Evolutionary conservation across 495 filamentous ascomycete species (phyloP).

Genomic region (Aspergillus diversus): DNA sequence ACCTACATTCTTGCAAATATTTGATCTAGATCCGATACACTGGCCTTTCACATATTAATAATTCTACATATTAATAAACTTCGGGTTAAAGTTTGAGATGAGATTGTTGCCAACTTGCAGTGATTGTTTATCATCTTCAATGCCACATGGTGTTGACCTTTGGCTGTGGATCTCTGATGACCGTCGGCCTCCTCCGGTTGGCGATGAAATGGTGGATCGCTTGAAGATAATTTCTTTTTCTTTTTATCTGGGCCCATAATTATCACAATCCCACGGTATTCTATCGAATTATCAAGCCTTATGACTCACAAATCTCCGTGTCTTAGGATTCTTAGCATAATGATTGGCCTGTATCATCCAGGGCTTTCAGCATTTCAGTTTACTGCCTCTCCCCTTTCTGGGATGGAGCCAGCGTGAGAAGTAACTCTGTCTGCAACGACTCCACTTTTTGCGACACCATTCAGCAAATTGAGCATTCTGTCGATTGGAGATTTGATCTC

Average conservation of each 20-base stretch:
- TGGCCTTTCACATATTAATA: not conserved
- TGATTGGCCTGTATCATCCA: no score
- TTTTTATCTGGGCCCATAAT: not conserved
- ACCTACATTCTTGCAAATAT: not conserved
- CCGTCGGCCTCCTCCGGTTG: constrained; percentile 2
- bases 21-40: not conserved
- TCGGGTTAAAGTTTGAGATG: no score
- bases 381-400: no score
- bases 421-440: not conserved
- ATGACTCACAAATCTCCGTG: not conserved
- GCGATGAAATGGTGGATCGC: not conserved
- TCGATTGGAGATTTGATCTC: not conserved
- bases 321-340: not conserved
- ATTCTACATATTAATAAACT: not conserved
- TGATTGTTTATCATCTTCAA: not conserved
- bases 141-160: not conserved
- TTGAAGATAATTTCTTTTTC: not conserved
- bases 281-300: not conserved
- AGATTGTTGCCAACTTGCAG: no score
- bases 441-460: not conserved
- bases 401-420: not conserved
- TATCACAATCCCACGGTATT: not conserved
- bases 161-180: not conserved
- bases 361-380: no score
- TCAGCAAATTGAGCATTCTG: no score